Evolutionary conservation across 139 green algal species (phyloP), one percentile per base, ranked within the genome.

Genomic region (Picochlorum sp.): DNA sequence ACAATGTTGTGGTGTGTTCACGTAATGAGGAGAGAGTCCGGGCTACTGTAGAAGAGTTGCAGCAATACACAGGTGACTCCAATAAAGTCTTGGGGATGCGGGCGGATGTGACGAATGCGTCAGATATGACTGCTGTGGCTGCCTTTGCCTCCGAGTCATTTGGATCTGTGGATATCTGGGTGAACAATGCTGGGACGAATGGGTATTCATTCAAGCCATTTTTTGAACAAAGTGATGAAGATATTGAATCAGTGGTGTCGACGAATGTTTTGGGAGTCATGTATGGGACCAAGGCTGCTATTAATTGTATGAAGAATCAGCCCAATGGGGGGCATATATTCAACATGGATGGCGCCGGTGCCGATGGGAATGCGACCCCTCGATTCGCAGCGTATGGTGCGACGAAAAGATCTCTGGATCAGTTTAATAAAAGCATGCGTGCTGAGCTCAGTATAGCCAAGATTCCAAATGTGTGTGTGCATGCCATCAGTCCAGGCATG

Each of bases 211-310:
- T 92, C 54, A 76, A 69, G 0, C 76, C 81, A 1, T 67, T 97
- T 70, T 47, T 77, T 6, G 83, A 92, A 15, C 70, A 64, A 44
- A 66, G 62, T 8, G 80, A 88, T 20, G 77, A 85, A 5, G 82
- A 91, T 57, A 77, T 97, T 34, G 50, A 72, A 11, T 62, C 78
- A 18, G 90, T 98, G 51, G 83, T 97, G 51, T 61, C 83, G 51
- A 98, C 92, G 15, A 98, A 98, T 70, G 70, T 92, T 45, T 70
- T 97, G 50, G 92, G 92, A 1, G 80, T 89, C 16, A 90, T 97
- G 86, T 81, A 96, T 20, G 85, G 84, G 66, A 94, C 82, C 75
- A 83, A 79, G 63, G 89, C 93, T 83, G 91, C 92, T 1, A 92
- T 98, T 58, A 66, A 78, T 1, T 54, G 89, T 34, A 96, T 98